Evolutionary conservation across 2,329 filamentous ascomycete genomes (phyloP).

Genomic region (Chaetomiaceae sp.): DNA sequence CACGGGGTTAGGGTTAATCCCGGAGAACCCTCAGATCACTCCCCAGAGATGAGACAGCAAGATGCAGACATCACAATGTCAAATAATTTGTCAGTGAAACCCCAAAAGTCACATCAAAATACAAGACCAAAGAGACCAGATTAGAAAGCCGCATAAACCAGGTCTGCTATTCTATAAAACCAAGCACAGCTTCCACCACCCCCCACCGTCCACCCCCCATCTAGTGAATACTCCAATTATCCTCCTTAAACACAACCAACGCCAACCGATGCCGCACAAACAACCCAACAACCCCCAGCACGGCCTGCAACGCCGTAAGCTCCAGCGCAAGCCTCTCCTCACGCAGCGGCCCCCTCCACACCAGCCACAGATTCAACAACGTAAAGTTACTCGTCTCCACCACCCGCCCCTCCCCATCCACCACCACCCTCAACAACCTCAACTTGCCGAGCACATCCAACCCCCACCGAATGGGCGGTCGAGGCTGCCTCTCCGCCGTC

Average conservation of each 20-base stretch:
- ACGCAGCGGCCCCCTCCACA: slow-evolving; percentile 87
- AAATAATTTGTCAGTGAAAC: no score
- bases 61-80: no score
- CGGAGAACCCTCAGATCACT: no score
- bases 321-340: slow-evolving; percentile 80
- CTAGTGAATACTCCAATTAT: slow-evolving; percentile 58
- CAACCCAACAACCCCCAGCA: slow-evolving; percentile 73
- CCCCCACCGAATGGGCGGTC: slow-evolving; percentile 53
- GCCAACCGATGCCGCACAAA: slow-evolving; percentile 83
- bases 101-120: no score
- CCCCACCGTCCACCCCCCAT: no score
- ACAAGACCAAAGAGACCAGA: no score
- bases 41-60: no score
- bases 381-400: slow-evolving; percentile 85
- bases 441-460: slow-evolving; percentile 67
- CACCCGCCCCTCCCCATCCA: slow-evolving; percentile 64
- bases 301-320: slow-evolving; percentile 71
- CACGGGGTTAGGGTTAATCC: no score
- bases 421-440: slow-evolving; percentile 62
- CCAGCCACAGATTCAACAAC: slow-evolving; percentile 90
- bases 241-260: slow-evolving; percentile 80
- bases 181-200: no score
- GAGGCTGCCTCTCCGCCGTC: slow-evolving; percentile 62
- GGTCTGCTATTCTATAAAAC: no score
- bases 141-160: no score